Base-by-base conservation (phyloP, 441 rosid genomes). In the Brassica hybrid region DNA sequence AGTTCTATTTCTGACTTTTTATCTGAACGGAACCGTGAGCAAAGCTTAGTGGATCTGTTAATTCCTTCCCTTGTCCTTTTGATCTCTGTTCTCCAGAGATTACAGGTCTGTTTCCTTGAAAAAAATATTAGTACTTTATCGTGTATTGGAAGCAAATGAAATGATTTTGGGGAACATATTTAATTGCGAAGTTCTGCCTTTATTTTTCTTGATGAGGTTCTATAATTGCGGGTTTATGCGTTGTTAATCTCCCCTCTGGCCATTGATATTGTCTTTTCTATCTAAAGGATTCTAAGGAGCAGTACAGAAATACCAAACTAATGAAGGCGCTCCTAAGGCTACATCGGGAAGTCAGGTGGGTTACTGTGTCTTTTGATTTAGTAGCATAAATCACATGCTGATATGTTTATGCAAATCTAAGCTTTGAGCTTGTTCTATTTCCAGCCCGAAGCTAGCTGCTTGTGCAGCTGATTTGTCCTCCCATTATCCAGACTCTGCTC, bases 401-500 rank as follows among this genome's bases (percentile, higher is more conserved):
- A 62, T 60, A 70, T 61, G 43, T 34, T 27, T 69, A 75, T 69
- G 75, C 50, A 65, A 57, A 10, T 69, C 65, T 65, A 64, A 73
- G 36, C 60, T 58, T 62, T 73, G 21, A 60, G 69, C 69, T 70
- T 67, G 65, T 58, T 69, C 65, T 78, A 60, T 62, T 80, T 87
- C 90, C 92, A 96, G 99, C 84, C 97, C 98, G 19, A 96, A 92
- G 84, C 86, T 96, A 72, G 98, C 98, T 72, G 97, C 96, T 57
- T 91, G 96, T 84, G 95, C 98, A 50, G 97, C 96, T 18, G 99
- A 96, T 76, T 78, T 96, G 32, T 90, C 99, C 67, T 88, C 95
- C 54, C 85, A 94, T 62, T 94, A 88, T 82, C 98, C 99, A 36
- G 92, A 84, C 74, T 89, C 91, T 82, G 98, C 97, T 23, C 98